Evolutionary conservation across 306 rosid genomes (phyloP), one percentile per base, ranked within the genome.

Genomic region (Malus sieversii): DNA sequence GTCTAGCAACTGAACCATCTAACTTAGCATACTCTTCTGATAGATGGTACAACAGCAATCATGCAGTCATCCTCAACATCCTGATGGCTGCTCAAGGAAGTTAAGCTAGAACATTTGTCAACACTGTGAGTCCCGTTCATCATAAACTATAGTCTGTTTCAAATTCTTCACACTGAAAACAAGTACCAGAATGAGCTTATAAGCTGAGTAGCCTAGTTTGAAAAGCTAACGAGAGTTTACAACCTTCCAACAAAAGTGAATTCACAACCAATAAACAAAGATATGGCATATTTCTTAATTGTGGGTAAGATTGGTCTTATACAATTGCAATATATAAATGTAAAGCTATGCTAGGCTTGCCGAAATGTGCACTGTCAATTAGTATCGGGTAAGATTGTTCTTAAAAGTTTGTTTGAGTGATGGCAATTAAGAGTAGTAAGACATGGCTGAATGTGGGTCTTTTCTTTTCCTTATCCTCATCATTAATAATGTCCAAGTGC

Each of bases 21-120:
- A 91, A 80, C 9, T 91, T 78, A 62, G 98, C 93, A 72, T 93
- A 90, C 82, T 89, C 98, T 83, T 93, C 98, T 4, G 98, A 76
- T 42, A 93, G 27, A 25, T 25, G 27, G 82, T 4, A 84, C 84
- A 77, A 71, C 64, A 74, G 97, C 98, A 75, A 93, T 93, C 98
- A 93, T 93, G 68, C 76, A 80, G 70, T 93, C 98, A 85, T 93
- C 91, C 68, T 86, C 87, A 75, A 79, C 52, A 71, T 85, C 88
- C 65, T 66, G 87, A 75, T 88, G 91, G 75, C 89, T 83, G 79
- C 89, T 85, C 53, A 70, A 77, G 63, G 95, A 89, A 40, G 85
- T 89, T 52, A 95, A 91, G 64, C 87, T 83, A 29, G 92, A 89
- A 79, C 85, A 86, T 81, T 86, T 91, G 66, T 88, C 94, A 70